These are phyloP conservation scores for Cetraspora pellucida DNA, from an alignment of 192 early-diverging fungal species.

Conservation along the genomic window DNA sequence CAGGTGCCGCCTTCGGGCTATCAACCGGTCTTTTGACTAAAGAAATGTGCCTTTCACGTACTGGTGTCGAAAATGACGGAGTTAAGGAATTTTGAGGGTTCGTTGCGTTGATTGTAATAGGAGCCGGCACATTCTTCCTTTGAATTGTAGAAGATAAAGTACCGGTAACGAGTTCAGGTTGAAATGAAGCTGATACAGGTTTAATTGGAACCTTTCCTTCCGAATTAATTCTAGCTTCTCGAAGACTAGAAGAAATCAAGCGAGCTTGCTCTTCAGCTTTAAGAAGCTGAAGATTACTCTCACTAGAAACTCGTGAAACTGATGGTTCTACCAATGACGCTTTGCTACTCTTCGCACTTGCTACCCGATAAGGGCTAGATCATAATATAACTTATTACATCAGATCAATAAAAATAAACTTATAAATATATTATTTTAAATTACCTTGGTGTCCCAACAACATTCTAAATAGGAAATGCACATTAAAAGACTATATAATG, in stretches of 20 bases:
- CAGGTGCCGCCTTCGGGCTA: conserved; percentile 48
- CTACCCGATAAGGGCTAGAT: conserved; percentile 1
- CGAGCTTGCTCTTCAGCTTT: conserved; percentile 31
- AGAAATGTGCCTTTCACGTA: conserved; percentile 15
- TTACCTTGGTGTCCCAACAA: conserved; percentile 40
- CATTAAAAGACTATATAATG: too few species aligned
- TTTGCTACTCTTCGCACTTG: conserved; percentile 23
- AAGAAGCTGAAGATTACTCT: conserved; percentile 41
- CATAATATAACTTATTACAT: neutral
- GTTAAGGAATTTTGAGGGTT: conserved; percentile 9
- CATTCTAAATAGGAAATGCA: conserved; percentile 28
- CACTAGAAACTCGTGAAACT: conserved; percentile 41
- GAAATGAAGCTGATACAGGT: neutral
- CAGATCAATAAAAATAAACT: neutral
- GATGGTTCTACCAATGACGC: conserved; percentile 22
- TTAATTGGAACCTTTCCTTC: conserved; percentile 20
- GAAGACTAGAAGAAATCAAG: conserved; percentile 35
- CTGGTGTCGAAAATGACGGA: conserved; percentile 1
- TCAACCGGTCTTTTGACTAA: conserved; percentile 27
- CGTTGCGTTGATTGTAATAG: neutral
- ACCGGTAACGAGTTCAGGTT: too few species aligned
- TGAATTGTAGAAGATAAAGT: conserved; percentile 31
- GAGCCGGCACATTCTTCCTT: neutral
- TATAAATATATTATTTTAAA: neutral
- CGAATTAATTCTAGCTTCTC: conserved; percentile 25